Percentiles rank a stretch among this genome's conserved stretches.
Conservation (phyloP, 371 early-diverging fungal genomes). For the Umbelopsis sp. region DNA sequence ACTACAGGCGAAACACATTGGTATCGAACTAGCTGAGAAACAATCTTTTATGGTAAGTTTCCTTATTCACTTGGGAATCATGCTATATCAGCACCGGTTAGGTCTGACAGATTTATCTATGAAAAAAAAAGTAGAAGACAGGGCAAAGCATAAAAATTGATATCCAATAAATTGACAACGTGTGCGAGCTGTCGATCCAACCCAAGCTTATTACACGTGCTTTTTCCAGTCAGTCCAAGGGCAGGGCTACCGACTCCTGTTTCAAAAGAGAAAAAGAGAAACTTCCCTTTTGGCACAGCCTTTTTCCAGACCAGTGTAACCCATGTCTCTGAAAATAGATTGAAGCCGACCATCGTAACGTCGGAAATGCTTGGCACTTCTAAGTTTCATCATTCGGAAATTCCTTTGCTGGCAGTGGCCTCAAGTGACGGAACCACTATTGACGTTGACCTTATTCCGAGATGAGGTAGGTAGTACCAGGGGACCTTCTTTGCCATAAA, state of each 20-base stretch:
- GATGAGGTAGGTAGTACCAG: neutral
- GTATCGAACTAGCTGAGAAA: neutral
- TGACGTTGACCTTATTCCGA: neutral
- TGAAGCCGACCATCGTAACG: neutral
- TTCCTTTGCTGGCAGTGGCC: neutral
- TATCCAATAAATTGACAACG: conserved; percentile 17
- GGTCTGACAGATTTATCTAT: no score
- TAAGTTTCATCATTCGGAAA: neutral
- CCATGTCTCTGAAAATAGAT: conserved; percentile 6
- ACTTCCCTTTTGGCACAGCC: neutral
- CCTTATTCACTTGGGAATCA: no score
- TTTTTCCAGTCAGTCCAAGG: neutral
- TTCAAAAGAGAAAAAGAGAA: neutral
- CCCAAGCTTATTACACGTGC: neutral
- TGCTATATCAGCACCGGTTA: no score
- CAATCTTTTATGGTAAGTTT: no score
- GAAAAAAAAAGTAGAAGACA: no score
- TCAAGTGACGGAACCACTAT: neutral
- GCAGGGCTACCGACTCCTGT: conserved; percentile 18
- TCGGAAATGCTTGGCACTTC: neutral
- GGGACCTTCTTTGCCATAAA: conserved; percentile 1
- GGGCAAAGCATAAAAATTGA: no score
- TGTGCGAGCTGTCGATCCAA: neutral
- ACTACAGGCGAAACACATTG: neutral
- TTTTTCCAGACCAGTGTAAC: neutral